Evolutionary conservation across 2,329 filamentous ascomycete species (phyloP).

Genomic region (Taxawa tesnikishii): DNA sequence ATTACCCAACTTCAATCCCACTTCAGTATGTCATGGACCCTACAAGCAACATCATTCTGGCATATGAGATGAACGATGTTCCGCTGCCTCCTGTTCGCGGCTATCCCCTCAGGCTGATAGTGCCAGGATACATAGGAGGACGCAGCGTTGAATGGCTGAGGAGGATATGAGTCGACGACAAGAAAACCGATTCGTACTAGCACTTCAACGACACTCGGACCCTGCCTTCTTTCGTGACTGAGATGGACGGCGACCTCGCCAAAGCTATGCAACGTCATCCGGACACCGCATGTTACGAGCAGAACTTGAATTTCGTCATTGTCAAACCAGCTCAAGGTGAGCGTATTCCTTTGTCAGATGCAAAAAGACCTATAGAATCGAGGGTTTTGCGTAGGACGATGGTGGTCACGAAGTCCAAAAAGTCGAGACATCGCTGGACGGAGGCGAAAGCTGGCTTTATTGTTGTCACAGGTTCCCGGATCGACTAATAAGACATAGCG

Average conservation of each 20-base stretch:
- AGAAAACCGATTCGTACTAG: slow-evolving; percentile 29
- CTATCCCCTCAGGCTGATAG: slow-evolving; percentile 26
- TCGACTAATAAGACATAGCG: slow-evolving; percentile 36
- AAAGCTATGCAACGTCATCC: slow-evolving; percentile 34
- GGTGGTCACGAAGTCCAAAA: slow-evolving; percentile 36
- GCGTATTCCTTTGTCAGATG: slow-evolving; percentile 24
- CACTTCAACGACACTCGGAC: slow-evolving; percentile 39
- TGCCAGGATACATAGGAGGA: slow-evolving; percentile 29
- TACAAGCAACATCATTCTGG: slow-evolving; percentile 37
- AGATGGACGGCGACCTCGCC: slow-evolving; percentile 35
- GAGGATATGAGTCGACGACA: slow-evolving; percentile 25
- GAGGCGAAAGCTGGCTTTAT: slow-evolving; percentile 35
- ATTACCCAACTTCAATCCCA: slow-evolving; percentile 35
- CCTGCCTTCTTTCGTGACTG: slow-evolving; percentile 35
- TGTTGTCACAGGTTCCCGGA: slow-evolving; percentile 35
- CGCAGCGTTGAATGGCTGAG: slow-evolving; percentile 30
- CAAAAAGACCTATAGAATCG: slow-evolving; percentile 29
- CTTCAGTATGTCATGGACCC: slow-evolving; percentile 35
- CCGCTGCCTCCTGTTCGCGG: slow-evolving; percentile 29
- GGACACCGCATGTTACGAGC: slow-evolving; percentile 35
- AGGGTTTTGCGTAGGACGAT: slow-evolving; percentile 38
- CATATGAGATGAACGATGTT: slow-evolving; percentile 38
- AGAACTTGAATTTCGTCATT: slow-evolving; percentile 38
- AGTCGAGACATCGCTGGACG: slow-evolving; percentile 37
- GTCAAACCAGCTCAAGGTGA: slow-evolving; percentile 34